Evolutionary conservation across 2,329 filamentous ascomycete species (phyloP), one percentile per base, ranked within the genome.

Genomic region (Alternaria sp.): DNA sequence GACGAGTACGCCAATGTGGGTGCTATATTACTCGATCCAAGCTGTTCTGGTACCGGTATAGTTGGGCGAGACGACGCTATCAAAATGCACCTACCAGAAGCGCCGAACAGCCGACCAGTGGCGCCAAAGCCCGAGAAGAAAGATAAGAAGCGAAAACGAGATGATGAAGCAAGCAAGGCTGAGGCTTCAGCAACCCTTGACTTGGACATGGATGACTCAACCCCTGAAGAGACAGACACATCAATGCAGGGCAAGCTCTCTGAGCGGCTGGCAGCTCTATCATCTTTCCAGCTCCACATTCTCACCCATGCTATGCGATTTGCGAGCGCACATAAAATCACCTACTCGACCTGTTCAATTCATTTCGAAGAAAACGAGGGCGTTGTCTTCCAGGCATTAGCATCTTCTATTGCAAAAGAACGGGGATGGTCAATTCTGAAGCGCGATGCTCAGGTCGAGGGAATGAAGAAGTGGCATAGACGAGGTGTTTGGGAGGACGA

Each of bases 31-130:
- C 85, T 99, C 2, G 95, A 99, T 75, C 95, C 95, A 0, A 97
- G 93, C 75, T 99, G 95, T 76, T 97, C 94, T 1, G 95, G 95
- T 0, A 97, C 93, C 74, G 95, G 95, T 1, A 99, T 99, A 57
- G 88, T 97, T 25, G 92, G 94, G 3, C 87, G 95, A 20, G 93
- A 97, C 69, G 92, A 93, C 89, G 92, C 5, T 80, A 86, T 65
- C 78, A 95, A 41, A 84, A 89, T 78, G 64, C 76, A 75, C 63
- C 82, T 97, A 3, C 88, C 77, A 5, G 54, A 62, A 22, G 53
- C 54, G 38, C 49, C 57, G 25, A 36, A 55, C 25, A 53, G 44
- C 18, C 45, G 36, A 22, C 32, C 84, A n/a, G 69, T 73, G 7
- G 59, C 49, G 9, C 49, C 63, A 36, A 67, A 59, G 25, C 36